Percentiles rank a stretch among this genome's conserved stretches.
Evolutionary conservation across 257 asterid species (phyloP).

Genomic region (Nicotiana benthamiana): DNA sequence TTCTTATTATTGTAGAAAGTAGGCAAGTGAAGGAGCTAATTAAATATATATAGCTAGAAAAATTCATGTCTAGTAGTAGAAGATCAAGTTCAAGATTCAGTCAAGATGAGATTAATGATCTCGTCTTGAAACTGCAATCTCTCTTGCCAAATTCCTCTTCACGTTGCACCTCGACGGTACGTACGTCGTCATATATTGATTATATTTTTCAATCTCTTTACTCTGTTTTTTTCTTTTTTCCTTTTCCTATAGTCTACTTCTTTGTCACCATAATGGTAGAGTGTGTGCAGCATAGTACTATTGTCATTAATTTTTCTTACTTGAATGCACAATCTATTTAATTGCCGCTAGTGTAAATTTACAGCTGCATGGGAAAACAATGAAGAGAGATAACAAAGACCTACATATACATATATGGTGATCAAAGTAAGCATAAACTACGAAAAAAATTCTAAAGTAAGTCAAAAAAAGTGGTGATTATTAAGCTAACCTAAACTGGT

Average conservation of each 20-base stretch:
- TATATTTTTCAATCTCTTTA: background rate
- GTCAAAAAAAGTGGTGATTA: background rate
- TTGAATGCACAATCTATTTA: background rate
- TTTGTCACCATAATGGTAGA: background rate
- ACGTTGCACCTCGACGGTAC: conserved; percentile 37
- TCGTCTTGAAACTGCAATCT: conserved; percentile 44
- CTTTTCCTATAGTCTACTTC: background rate
- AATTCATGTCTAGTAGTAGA: conserved; percentile 44
- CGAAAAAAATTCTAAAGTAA: too few species aligned
- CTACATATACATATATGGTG: background rate
- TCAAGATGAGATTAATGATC: conserved; percentile 47
- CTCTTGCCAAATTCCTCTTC: conserved; percentile 45
- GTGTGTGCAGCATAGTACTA: background rate
- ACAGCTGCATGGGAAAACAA: background rate
- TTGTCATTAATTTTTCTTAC: background rate
- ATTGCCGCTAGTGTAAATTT: background rate
- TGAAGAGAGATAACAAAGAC: background rate
- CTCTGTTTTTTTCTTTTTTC: background rate
- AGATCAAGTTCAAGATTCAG: conserved; percentile 29
- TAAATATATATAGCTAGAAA: background rate
- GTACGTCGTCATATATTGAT: background rate
- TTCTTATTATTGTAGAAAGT: background rate
- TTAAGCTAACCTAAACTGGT: background rate
- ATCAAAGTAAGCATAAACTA: background rate
- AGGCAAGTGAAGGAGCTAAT: background rate